Evolutionary conservation across 495 filamentous ascomycete species (phyloP).

Genomic region (Talaromyces ruber): DNA sequence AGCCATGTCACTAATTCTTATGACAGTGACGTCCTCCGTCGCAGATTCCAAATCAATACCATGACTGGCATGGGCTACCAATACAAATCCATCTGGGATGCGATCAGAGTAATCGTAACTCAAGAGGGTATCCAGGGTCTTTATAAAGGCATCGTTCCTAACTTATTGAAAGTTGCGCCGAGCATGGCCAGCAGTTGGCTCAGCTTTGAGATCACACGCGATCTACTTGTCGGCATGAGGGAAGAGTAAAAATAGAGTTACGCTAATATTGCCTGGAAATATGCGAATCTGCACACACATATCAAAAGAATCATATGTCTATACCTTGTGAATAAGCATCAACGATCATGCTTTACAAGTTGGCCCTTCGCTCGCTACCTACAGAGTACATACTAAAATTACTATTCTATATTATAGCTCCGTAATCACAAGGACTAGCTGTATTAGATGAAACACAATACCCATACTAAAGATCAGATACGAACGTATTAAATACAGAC

Average conservation of each 20-base stretch:
- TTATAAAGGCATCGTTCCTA: slow-evolving; percentile 91
- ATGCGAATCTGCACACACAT: slow-evolving; percentile 1
- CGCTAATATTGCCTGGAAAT: neutral
- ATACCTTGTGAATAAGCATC: neutral
- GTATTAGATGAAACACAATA: neutral
- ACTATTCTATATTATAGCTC: neutral
- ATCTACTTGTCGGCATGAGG: slow-evolving; percentile 62
- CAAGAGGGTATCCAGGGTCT: slow-evolving; percentile 71
- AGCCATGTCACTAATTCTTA: slow-evolving; percentile 8
- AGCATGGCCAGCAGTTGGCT: slow-evolving; percentile 99
- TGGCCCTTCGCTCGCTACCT: neutral
- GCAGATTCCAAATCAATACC: slow-evolving; percentile 96
- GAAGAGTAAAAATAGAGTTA: slow-evolving; percentile 18
- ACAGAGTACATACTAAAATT: too few relatives aligned
- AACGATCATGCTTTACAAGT: neutral
- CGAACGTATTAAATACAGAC: neutral
- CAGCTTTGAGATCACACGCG: slow-evolving; percentile 87
- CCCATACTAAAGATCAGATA: neutral
- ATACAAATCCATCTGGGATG: slow-evolving; percentile 81
- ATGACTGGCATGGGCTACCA: slow-evolving; percentile 99
- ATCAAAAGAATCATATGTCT: neutral
- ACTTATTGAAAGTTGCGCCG: slow-evolving; percentile 91
- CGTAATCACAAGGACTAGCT: neutral
- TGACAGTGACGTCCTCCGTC: slow-evolving; percentile 79
- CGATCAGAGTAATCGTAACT: slow-evolving; percentile 67